Evolutionary conservation across 2,329 filamentous ascomycete species (phyloP), one percentile per base, ranked within the genome.

Genomic region (Trichoderma simmonsii): DNA sequence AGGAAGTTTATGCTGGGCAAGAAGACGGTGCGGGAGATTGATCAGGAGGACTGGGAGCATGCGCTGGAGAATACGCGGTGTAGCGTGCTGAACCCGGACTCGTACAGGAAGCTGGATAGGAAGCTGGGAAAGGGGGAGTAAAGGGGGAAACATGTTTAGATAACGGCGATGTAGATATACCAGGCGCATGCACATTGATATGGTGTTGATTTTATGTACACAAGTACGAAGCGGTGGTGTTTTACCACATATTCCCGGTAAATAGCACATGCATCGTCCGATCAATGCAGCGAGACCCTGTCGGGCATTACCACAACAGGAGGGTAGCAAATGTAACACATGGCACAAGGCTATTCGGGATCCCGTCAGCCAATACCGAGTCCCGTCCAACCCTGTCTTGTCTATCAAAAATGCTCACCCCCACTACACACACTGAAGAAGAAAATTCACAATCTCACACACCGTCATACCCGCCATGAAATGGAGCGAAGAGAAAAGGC

Each of bases 11-110:
- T 83, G n/a, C 74, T 76, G 43, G 76, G 75, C 8, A 75, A 78
- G 32, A 78, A 76, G 43, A 57, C 74, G n/a, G 71, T 66, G 15
- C 73, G 61, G 64, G 78, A 75, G 39, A 78, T 80, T 56, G 77
- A 81, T 11, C 77, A 75, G 3, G 80, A 78, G 24, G 87, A 90
- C 74, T 90, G 88, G 87, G 84, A 88, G 75, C 77, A 77, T 51
- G 88, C 87, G 26, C 78, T 89, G 54, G 76, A 77, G 1, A 84
- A 83, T 73, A 85, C 85, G 18, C 81, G 82, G 77, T 83, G 85
- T 3, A 89, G 87, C 72, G 87, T 89, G 15, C 82, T 81, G 60
- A 81, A 86, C 62, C 80, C 82, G 1, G 81, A 82, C 26, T 82
- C 82, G 71, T 88, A 87, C 73, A 77, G 82, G 39, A 78, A 75